Evolutionary conservation across 768 basidiomycete genomes (phyloP).

Genomic region (Auricularia heimuer): DNA sequence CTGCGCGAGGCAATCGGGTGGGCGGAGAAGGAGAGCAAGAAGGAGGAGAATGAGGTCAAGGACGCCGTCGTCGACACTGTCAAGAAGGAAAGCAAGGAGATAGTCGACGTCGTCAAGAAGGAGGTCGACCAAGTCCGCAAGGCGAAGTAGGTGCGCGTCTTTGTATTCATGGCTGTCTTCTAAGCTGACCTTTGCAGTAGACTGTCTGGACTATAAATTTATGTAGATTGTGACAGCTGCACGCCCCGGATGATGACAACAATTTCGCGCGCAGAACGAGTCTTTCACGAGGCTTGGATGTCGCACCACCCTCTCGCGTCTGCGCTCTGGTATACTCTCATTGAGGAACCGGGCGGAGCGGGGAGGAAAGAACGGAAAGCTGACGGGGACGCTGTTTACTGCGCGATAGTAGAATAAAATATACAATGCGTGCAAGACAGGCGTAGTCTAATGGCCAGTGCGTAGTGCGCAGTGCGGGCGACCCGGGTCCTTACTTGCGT

Average conservation of each 20-base stretch:
- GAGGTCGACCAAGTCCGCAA: conserved; percentile 16
- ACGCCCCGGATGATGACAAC: conserved; percentile 1
- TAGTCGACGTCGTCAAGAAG: conserved; percentile 12
- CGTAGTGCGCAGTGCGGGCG: no score
- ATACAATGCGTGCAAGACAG: not conserved
- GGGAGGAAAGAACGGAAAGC: conserved; percentile 1
- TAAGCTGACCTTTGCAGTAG: no score
- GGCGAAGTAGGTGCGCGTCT: conserved; percentile 3
- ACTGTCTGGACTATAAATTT: not conserved
- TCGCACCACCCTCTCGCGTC: not conserved
- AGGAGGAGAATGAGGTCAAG: conserved; percentile 12
- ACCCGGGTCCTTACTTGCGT: not conserved
- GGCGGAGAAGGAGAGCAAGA: conserved; percentile 18
- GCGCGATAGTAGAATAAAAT: not conserved
- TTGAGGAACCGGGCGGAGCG: not conserved
- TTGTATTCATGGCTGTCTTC: not conserved
- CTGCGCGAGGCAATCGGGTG: conserved; percentile 49
- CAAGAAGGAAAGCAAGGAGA: conserved; percentile 12
- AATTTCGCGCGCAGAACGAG: not conserved
- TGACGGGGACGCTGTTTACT: not conserved
- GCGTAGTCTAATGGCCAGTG: no score
- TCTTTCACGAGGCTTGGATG: not conserved
- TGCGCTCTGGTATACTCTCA: not conserved
- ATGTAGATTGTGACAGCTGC: not conserved
- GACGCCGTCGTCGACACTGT: conserved; percentile 14